Conservation (phyloP, 164 flowering plant species). For the Tinospora cordifolia region DNA sequence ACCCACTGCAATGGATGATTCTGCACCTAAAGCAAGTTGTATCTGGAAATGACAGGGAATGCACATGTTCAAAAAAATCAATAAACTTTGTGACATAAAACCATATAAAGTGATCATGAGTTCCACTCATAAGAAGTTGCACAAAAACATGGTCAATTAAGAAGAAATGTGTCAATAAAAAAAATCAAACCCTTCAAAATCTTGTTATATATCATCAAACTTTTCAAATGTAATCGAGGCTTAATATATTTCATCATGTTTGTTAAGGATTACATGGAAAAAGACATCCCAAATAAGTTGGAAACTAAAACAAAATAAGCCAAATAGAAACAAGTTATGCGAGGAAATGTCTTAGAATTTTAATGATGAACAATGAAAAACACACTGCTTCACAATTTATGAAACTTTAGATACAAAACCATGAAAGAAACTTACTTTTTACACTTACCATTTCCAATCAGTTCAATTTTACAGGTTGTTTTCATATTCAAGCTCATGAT, state of each 20-base stretch:
- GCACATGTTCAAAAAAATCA: conserved; percentile 3
- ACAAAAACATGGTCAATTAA: neutral
- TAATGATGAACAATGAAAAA: neutral
- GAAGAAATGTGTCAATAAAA: neutral
- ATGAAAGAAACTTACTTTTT: neutral
- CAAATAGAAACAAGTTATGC: neutral
- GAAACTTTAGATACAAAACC: neutral
- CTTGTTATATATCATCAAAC: no score
- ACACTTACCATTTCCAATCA: neutral
- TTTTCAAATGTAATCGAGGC: neutral
- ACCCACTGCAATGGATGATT: conserved; percentile 72
- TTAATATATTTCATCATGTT: neutral
- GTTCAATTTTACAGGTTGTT: neutral
- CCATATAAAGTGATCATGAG: neutral
- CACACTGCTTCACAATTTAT: neutral
- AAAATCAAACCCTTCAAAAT: neutral
- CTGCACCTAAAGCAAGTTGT: conserved; percentile 69
- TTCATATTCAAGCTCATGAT: no score
- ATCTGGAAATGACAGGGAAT: conserved; percentile 42
- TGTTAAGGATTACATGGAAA: neutral
- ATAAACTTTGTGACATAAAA: neutral
- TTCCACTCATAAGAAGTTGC: neutral
- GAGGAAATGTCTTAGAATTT: neutral
- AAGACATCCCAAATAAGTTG: neutral
- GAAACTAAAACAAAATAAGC: neutral